Evolutionary conservation across 192 early-diverging fungal species (phyloP), one percentile per base, ranked within the genome.

Genomic region (Backusella mclennaniae): DNA sequence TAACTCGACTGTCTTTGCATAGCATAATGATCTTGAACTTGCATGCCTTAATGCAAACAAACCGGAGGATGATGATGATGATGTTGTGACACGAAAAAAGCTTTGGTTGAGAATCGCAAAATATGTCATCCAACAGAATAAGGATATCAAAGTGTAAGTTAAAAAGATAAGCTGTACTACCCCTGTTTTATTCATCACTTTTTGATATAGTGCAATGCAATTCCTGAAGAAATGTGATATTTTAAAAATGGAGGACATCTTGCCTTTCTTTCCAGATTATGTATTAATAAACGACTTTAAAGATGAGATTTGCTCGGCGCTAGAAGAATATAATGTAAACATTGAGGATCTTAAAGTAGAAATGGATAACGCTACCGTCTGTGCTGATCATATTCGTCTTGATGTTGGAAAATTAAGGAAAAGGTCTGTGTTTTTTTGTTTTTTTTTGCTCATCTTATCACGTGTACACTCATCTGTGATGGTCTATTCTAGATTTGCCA

Each of bases 211-310:
- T 7, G 98, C 95, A 14, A 95, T 98, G 86, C 88, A 93, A 17
- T 92, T 95, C 74, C 79, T 97, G 72, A 88, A 89, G 33, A 85
- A 92, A 42, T 92, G 93, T 33, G 93, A 96, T 46, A 79, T 96
- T 7, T 85, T 97, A 52, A 95, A 94, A 63, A 94, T 99, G 63
- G 96, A 97, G 77, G 96, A 99, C 80, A 94, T 99, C 71, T 82
- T 99, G 70, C 97, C 96, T 6, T 97, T 94, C 81, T 99, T 99
- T 79, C 98, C 97, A 0, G 98, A 98, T 76, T 98, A 98, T 85
- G 94, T 96, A 1, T 85, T 95, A 0, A 98, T 99, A 79, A 95
- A 99, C 76, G 94, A 98, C 75, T 97, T 99, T 81, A 99, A 85
- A 78, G 93, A 95, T 53, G 98, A 99, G 70, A 93, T 99, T n/a